These are phyloP conservation scores for Darksidea phi DNA, from an alignment of 495 filamentous ascomycete genomes.

Conservation along the genomic window DNA sequence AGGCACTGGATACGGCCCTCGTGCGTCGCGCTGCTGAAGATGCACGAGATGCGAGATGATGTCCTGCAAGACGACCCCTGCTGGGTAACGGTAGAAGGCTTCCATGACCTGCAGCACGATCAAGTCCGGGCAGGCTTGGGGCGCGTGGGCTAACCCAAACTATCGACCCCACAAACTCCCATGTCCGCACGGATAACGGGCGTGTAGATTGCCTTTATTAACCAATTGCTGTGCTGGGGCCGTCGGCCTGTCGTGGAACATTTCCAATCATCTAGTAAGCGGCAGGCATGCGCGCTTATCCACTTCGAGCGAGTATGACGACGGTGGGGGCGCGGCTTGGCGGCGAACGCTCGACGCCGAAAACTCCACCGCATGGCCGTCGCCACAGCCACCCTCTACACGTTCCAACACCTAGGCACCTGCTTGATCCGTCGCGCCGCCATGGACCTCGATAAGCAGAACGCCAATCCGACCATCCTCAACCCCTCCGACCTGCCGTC, in stretches of 20 bases:
- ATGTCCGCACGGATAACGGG: too few species aligned
- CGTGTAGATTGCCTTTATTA: constrained; percentile 1
- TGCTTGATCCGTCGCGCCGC: background rate
- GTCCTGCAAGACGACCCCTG: too few species aligned
- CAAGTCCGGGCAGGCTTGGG: background rate
- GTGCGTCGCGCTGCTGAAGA: too few species aligned
- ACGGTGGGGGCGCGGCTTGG: background rate
- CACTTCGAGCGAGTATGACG: background rate
- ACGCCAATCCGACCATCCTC: constrained; percentile 92
- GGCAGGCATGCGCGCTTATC: background rate
- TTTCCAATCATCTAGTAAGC: constrained; percentile 2
- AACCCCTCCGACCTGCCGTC: constrained; percentile 89
- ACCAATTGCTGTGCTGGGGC: background rate
- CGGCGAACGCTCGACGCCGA: background rate
- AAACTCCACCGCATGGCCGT: background rate
- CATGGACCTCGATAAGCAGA: constrained; percentile 63
- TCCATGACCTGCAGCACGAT: constrained; percentile 21
- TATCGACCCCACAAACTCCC: background rate
- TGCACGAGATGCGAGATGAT: too few species aligned
- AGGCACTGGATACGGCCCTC: too few species aligned
- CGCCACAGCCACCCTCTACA: background rate
- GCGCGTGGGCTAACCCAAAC: background rate
- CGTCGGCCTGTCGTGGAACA: background rate
- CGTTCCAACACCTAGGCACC: too few species aligned
- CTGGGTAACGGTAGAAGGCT: too few species aligned